Conservation (phyloP, 352 stramenopile species). For the Thalassiosira mediterranea region DNA sequence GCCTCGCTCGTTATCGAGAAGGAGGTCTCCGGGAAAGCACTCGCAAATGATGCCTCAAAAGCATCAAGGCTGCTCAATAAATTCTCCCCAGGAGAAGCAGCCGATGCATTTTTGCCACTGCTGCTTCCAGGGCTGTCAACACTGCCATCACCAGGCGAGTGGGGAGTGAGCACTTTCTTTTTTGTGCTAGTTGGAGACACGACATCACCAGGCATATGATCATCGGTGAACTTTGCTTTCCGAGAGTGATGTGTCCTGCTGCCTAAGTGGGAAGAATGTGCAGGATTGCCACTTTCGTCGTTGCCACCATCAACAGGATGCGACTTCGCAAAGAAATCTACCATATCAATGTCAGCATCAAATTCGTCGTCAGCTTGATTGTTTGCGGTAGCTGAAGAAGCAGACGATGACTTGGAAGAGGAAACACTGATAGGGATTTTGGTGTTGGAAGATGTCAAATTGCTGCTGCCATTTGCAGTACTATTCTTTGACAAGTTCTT, state of each 20-base stretch:
- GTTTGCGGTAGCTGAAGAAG: background rate
- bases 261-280: background rate
- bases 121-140: background rate
- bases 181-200: slow-evolving; percentile 2
- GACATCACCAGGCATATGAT: slow-evolving; percentile 47
- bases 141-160: too few species aligned
- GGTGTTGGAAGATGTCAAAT: slow-evolving; percentile 24
- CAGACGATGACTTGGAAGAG: background rate
- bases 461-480: slow-evolving; percentile 1
- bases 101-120: background rate
- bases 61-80: slow-evolving; percentile 63
- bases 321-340: slow-evolving; percentile 47
- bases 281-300: background rate
- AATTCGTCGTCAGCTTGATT: slow-evolving; percentile 51
- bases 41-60: slow-evolving; percentile 78
- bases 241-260: slow-evolving; percentile 4
- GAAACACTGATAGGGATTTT: slow-evolving; percentile 34
- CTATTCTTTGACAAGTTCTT: slow-evolving; percentile 15
- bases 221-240: slow-evolving; percentile 34
- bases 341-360: slow-evolving; percentile 55
- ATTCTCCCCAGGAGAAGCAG: slow-evolving; percentile 9
- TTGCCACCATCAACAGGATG: slow-evolving; percentile 6
- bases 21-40: slow-evolving; percentile 61
- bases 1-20: slow-evolving; percentile 41
- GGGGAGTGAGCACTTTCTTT: too few species aligned